Conservation (phyloP, 2,329 filamentous ascomycete species). For the Chaetomium strumarium region DNA sequence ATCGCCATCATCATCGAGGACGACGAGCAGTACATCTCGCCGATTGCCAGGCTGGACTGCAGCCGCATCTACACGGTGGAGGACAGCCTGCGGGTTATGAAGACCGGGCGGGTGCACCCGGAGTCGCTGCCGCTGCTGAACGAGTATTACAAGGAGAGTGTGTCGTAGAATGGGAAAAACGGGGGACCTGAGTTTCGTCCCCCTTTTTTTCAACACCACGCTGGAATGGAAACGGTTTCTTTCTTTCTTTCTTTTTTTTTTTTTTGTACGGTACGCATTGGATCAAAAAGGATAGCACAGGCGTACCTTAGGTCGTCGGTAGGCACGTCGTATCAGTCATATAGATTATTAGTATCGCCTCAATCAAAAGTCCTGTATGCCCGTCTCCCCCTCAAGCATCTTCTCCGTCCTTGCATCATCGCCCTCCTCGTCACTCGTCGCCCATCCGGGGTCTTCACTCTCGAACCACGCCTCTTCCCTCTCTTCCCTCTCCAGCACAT, state of each 20-base stretch:
- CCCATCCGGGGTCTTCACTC: conserved; percentile 66
- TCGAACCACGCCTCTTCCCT: conserved; percentile 74
- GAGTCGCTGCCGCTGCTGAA: conserved; percentile 18
- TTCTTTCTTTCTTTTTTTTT: neutral
- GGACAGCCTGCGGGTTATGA: conserved; percentile 24
- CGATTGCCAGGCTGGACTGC: conserved; percentile 25
- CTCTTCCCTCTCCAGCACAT: conserved; percentile 55
- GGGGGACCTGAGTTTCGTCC: neutral
- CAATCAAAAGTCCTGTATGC: conserved; percentile 64
- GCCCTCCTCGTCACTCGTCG: conserved; percentile 35
- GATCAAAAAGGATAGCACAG: too few relatives aligned
- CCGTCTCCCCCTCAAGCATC: conserved; percentile 53
- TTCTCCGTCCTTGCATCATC: conserved; percentile 14
- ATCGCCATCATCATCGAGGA: conserved; percentile 27
- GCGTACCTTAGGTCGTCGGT: too few relatives aligned
- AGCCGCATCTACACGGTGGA: conserved; percentile 27
- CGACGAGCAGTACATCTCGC: conserved; percentile 23
- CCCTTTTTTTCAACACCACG: too few relatives aligned
- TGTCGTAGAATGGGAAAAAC: conserved; percentile 3
- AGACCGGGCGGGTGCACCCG: conserved; percentile 26
- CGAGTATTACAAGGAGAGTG: conserved; percentile 21
- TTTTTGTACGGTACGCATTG: neutral
- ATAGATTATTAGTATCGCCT: neutral
- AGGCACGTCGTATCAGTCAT: neutral
- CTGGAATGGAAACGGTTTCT: neutral